Percentiles rank a stretch among this genome's conserved stretches.
phyloP scores from a whole-genome alignment of 2,329 filamentous ascomycete species.

The Myriosclerotinia duriaeana region DNA sequence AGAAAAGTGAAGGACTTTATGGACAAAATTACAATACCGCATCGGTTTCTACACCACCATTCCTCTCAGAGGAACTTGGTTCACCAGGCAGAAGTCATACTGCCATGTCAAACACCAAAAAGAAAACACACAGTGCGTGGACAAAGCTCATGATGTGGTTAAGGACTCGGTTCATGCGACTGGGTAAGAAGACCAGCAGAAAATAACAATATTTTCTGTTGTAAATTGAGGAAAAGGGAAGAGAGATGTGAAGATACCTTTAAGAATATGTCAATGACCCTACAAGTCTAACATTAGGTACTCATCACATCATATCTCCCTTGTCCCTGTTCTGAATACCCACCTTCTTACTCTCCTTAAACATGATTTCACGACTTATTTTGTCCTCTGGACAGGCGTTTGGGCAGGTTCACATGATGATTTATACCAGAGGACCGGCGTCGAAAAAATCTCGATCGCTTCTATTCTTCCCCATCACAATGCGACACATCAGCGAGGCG shows the following conservation, averaged over 20 bases:
- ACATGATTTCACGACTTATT: constrained; percentile 13
- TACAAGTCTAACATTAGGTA: not conserved
- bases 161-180: constrained; percentile 54
- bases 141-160: constrained; percentile 64
- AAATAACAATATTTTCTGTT: not conserved
- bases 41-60: constrained; percentile 12
- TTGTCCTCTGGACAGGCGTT: constrained; percentile 21
- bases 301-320: not conserved
- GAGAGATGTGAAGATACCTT: not conserved
- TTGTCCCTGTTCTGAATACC: not conserved
- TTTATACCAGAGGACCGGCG: constrained; percentile 24
- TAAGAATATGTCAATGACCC: not conserved
- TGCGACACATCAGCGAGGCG: constrained; percentile 25
- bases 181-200: constrained; percentile 34
- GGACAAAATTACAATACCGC: constrained; percentile 31
- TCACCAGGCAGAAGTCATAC: constrained; percentile 13
- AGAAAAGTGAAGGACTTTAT: constrained; percentile 27
- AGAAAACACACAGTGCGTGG: constrained; percentile 61
- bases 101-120: constrained; percentile 45
- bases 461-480: constrained; percentile 22
- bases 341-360: constrained; percentile 19
- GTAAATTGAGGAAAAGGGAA: not conserved
- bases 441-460: constrained; percentile 20
- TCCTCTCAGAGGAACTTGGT: constrained; percentile 18
- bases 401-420: constrained; percentile 14